Evolutionary conservation across 2,329 filamentous ascomycete species (phyloP).

Genomic region (Fusarium sp.): DNA sequence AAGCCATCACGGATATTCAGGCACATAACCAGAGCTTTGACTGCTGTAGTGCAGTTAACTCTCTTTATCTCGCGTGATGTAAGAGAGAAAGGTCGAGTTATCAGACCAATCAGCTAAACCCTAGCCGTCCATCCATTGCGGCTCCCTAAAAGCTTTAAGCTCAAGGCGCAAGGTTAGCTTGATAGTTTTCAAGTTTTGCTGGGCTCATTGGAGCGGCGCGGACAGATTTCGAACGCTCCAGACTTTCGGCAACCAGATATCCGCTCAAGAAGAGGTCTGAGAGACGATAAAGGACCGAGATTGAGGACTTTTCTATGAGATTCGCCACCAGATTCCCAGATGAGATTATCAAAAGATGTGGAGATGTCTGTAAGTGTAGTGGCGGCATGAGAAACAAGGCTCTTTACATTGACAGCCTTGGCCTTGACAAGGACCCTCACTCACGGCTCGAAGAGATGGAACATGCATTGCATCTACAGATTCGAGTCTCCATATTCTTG

Average conservation of each 20-base stretch:
- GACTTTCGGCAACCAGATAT: conserved; percentile 25
- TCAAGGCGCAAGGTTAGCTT: conserved; percentile 24
- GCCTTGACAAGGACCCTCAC: neutral
- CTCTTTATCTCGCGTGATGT: conserved; percentile 7
- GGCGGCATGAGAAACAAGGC: conserved; percentile 12
- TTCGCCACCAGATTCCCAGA: neutral
- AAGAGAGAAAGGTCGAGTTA: neutral
- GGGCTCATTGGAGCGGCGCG: conserved; percentile 18
- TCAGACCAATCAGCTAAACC: conserved; percentile 19
- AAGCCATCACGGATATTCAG: conserved; percentile 29
- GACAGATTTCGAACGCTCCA: conserved; percentile 36
- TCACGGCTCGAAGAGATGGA: conserved; percentile 3
- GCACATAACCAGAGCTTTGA: conserved; percentile 12
- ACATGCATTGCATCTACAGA: conserved; percentile 23
- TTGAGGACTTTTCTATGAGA: conserved; percentile 9
- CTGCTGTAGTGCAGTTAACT: neutral
- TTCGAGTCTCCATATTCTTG: conserved; percentile 10
- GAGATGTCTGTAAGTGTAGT: conserved; percentile 13
- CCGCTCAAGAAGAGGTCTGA: neutral
- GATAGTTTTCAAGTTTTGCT: conserved; percentile 17
- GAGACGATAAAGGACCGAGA: conserved; percentile 3
- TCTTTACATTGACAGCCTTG: conserved; percentile 3
- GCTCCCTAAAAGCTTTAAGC: conserved; percentile 1
- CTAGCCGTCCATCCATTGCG: conserved; percentile 8
- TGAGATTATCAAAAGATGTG: neutral